A percentile compares a stretch with the other conserved stretches of the same genome.
Conservation (phyloP, 75 land plant genomes). For the Adiantum capillusveneris region DNA sequence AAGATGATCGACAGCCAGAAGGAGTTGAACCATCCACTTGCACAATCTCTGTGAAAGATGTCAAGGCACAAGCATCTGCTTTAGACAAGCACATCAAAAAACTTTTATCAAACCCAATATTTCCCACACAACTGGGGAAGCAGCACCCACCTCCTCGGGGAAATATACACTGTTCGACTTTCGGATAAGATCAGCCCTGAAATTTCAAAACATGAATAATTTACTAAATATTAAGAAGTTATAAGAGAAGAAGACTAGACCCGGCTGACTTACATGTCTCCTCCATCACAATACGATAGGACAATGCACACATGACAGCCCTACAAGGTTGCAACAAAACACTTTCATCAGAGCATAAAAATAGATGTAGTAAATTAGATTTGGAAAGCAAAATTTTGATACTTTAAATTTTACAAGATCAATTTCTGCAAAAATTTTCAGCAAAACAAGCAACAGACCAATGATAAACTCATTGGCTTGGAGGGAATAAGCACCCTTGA, state of each 20-base stretch:
- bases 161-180: slow-evolving; percentile 67
- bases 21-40: slow-evolving; percentile 54
- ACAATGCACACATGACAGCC: slow-evolving; percentile 99
- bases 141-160: slow-evolving; percentile 68
- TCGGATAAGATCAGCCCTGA: slow-evolving; percentile 67
- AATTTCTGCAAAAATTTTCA: no score
- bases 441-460: no score
- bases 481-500: no score
- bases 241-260: not conserved
- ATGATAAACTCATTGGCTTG: no score
- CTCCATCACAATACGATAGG: slow-evolving; percentile 93
- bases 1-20: slow-evolving; percentile 73
- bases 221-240: not conserved
- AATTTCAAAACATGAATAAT: not conserved
- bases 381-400: no score
- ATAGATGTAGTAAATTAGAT: no score
- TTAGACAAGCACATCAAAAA: not conserved
- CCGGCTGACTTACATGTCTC: slow-evolving; percentile 77
- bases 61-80: not conserved
- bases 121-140: no score
- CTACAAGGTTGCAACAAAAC: no score
- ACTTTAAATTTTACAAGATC: no score
- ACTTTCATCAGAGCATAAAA: no score
- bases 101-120: not conserved
- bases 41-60: slow-evolving; percentile 47